Base-by-base conservation (phyloP, 495 filamentous ascomycete genomes). In the Penicillium dipodomyicola region DNA sequence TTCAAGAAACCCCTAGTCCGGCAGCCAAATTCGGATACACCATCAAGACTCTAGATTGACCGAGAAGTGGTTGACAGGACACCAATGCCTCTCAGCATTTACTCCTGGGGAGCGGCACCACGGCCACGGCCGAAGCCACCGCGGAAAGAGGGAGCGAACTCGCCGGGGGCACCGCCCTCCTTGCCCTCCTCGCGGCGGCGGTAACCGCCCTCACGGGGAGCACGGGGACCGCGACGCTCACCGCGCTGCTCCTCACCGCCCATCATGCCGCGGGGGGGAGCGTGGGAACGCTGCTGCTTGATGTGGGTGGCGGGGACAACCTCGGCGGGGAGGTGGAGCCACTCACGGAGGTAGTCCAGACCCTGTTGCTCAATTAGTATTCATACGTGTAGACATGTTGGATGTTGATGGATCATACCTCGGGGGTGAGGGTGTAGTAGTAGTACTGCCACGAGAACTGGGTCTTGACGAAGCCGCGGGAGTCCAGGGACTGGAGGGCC, bases 381-480 rank as follows among this genome's bases (percentile, higher is more conserved):
- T 37, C 9, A 23, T 0, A 9, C n/a, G n/a, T 39, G n/a, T n/a
- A n/a, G 12, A 1, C 7, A 17, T 6, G 27, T 37, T 17, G n/a
- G 14, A 14, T 39, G 22, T 33, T n/a, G 8, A 19, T 39, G 22
- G 2, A 57, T 60, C 69, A 20, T 72, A 72, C 69, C 74, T 97
- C 93, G 67, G 92, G 91, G 75, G 94, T 98, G 74, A 98, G 87
- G 77, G 95, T 98, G 87, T 98, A 98, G 88, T 98, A 98, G 87
- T 97, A 98, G 87, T 92, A 97, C 83, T 98, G 94, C 94, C 94
- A 98, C 59, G 91, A 96, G 88, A 98, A 98, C 77, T 92, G 94
- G 65, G 94, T 98, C 89, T 97, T 97, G 80, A 98, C 84, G 78
- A 87, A 98, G 74, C 92, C 92, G 76, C 93, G 91, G 69, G 94